Evolutionary conservation across 805 yeast species (phyloP).

Genomic region (Metschnikowia amazonensis): DNA sequence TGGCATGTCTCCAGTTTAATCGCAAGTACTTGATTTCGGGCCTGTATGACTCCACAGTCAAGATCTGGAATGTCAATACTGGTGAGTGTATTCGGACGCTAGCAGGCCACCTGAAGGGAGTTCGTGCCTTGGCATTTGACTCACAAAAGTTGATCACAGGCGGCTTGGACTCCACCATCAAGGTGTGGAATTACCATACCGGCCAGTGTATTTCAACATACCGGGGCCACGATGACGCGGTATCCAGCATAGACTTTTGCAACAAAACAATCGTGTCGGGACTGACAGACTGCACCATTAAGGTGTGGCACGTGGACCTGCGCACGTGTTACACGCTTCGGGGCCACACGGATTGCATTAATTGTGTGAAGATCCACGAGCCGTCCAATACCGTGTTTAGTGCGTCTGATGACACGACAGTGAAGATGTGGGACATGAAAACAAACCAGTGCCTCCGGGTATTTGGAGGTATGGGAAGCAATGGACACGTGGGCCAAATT

Average conservation of each 20-base stretch:
- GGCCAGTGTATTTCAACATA: conserved; percentile 94
- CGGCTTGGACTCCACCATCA: conserved; percentile 83
- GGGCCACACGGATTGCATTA: conserved; percentile 93
- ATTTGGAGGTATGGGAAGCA: conserved; percentile 68
- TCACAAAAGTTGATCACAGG: conserved; percentile 88
- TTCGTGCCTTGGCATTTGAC: conserved; percentile 80
- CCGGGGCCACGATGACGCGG: conserved; percentile 86
- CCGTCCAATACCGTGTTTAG: conserved; percentile 75
- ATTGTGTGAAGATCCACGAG: conserved; percentile 81
- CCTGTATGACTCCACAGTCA: conserved; percentile 83
- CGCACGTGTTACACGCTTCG: conserved; percentile 88
- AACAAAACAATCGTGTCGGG: conserved; percentile 86
- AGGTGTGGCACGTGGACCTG: conserved; percentile 94
- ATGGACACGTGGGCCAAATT: conserved; percentile 92
- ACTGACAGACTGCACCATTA: conserved; percentile 85
- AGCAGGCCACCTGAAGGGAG: conserved; percentile 86
- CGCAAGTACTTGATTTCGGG: conserved; percentile 79
- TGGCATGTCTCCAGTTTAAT: conserved; percentile 83
- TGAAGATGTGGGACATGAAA: conserved; percentile 89
- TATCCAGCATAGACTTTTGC: conserved; percentile 76
- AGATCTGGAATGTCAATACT: conserved; percentile 87
- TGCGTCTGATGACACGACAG: conserved; percentile 88
- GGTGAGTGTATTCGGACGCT: conserved; percentile 76
- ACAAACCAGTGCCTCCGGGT: conserved; percentile 75
- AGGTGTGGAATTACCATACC: conserved; percentile 93